Percentiles rank a stretch among this genome's conserved stretches.
Evolutionary conservation across 2,329 filamentous ascomycete species (phyloP).

Genomic region (Paramyrothecium sp.): DNA sequence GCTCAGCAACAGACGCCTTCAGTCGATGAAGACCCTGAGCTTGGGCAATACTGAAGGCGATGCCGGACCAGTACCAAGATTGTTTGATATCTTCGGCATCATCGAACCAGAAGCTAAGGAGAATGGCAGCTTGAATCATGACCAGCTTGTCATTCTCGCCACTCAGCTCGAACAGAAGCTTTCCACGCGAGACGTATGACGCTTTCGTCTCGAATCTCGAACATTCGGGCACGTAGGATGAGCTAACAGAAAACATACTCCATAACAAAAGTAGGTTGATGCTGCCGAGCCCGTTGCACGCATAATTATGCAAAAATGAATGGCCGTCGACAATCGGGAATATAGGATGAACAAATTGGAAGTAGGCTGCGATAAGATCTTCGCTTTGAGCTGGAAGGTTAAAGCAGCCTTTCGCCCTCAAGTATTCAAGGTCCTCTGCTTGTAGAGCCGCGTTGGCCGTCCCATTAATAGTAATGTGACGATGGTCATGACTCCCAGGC

Average conservation of each 20-base stretch:
- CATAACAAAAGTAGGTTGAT: slow-evolving; percentile 19
- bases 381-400: neutral
- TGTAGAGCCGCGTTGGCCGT: neutral
- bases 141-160: slow-evolving; percentile 3
- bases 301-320: neutral
- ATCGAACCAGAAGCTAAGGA: slow-evolving; percentile 5
- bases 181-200: neutral
- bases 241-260: slow-evolving; percentile 25
- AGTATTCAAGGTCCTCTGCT: neutral
- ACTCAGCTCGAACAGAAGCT: slow-evolving; percentile 1
- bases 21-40: neutral
- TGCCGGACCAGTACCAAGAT: slow-evolving; percentile 3
- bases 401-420: slow-evolving; percentile 1
- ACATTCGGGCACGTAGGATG: neutral
- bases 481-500: neutral
- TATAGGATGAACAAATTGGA: slow-evolving; percentile 1
- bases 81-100: slow-evolving; percentile 2
- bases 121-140: slow-evolving; percentile 1
- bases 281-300: neutral
- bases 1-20: no score
- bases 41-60: neutral
- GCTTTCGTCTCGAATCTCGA: neutral
- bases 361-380: slow-evolving; percentile 2
- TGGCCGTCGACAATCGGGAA: slow-evolving; percentile 1
- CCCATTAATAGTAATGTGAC: neutral